Conservation (phyloP, 495 filamentous ascomycete species). For the Echria macrotheca region DNA sequence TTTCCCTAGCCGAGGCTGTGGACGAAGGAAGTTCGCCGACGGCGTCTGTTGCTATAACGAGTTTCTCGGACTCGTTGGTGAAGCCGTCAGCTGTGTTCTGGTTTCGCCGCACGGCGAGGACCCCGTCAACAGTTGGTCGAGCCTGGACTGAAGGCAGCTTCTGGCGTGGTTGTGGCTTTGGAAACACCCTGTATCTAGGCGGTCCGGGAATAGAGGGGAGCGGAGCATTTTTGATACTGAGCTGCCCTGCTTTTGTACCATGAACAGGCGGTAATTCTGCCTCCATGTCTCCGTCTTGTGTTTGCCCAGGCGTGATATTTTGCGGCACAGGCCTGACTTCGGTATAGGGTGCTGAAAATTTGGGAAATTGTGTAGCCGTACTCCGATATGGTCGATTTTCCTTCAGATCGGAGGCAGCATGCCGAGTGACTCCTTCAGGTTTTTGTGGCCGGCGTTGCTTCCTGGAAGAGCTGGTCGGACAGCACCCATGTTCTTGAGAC, state of each 20-base stretch:
- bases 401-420: not conserved
- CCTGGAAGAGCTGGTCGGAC: conserved; percentile 16
- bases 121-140: conserved; percentile 22
- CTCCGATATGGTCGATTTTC: conserved; percentile 16
- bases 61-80: conserved; percentile 36
- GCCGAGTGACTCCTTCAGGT: too few species aligned
- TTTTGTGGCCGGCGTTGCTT: not conserved
- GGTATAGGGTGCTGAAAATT: conserved; percentile 1
- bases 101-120: too few species aligned
- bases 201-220: conserved; percentile 1
- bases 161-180: conserved; percentile 5
- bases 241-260: not conserved
- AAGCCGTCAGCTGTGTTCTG: conserved; percentile 35
- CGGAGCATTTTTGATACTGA: conserved; percentile 10
- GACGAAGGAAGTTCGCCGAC: conserved; percentile 23
- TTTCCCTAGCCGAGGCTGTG: conserved; percentile 25
- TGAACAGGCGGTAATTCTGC: not conserved
- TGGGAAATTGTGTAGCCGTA: conserved; percentile 10
- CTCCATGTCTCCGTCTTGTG: not conserved
- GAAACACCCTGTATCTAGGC: conserved; percentile 16
- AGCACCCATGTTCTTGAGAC: conserved; percentile 11
- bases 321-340: not conserved
- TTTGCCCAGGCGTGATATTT: not conserved
- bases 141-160: too few species aligned
- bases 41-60: conserved; percentile 26